phyloP scores from a whole-genome alignment of 2,329 filamentous ascomycete genomes.

The Monosporascus sp. region DNA sequence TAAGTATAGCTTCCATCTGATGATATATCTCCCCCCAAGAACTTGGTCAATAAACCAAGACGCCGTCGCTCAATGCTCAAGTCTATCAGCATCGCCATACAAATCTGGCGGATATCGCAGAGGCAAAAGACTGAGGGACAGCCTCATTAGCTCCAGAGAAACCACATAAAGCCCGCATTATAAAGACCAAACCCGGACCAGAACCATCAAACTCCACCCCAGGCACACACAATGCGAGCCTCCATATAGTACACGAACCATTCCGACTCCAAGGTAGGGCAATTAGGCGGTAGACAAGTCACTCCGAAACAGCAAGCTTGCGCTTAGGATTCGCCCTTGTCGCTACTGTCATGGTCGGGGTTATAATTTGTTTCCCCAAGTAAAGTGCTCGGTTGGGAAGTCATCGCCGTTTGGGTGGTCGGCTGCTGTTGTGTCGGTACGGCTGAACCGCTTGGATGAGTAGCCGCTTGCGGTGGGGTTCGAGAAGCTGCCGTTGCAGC shows the following conservation, averaged over 20 bases:
- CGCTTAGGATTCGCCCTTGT: slow-evolving; percentile 24
- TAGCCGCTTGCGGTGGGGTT: slow-evolving; percentile 32
- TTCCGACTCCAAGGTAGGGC: background rate
- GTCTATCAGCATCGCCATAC: background rate
- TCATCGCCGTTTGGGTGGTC: slow-evolving; percentile 54
- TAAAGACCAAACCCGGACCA: background rate
- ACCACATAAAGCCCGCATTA: background rate
- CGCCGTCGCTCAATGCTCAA: background rate
- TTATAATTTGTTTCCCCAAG: slow-evolving; percentile 67
- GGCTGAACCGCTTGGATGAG: slow-evolving; percentile 47
- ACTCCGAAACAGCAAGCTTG: background rate
- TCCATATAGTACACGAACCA: background rate
- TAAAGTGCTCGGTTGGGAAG: slow-evolving; percentile 48
- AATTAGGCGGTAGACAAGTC: background rate
- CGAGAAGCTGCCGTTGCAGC: slow-evolving; percentile 59
- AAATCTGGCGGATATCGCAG: background rate
- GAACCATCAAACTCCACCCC: background rate
- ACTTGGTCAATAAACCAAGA: background rate
- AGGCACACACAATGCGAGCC: background rate
- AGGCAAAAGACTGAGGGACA: background rate
- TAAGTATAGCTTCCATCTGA: background rate
- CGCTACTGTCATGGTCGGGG: slow-evolving; percentile 51
- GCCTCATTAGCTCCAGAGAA: background rate
- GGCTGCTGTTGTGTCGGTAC: slow-evolving; percentile 53
- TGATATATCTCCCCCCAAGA: background rate